phyloP scores from a whole-genome alignment of 1,284 basidiomycete genomes.

The Malassezia sp. region DNA sequence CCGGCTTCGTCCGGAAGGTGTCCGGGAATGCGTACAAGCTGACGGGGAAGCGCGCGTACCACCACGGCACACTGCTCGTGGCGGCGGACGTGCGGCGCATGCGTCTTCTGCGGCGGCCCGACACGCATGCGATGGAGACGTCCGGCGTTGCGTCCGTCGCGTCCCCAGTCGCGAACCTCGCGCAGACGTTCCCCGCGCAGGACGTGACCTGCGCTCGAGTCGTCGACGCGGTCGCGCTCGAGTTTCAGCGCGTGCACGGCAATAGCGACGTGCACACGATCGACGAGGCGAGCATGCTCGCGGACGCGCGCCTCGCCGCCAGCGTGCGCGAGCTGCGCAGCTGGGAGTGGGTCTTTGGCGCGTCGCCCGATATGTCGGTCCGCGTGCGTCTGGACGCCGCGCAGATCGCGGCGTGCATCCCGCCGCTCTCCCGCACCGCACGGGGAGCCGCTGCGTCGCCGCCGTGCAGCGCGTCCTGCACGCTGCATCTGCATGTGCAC shows the following conservation, averaged over 20 bases:
- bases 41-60: conserved; percentile 77
- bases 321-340: conserved; percentile 51
- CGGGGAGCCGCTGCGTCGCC: too few species aligned
- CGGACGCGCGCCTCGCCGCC: conserved; percentile 13
- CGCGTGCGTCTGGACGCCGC: background rate
- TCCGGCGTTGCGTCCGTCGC: conserved; percentile 83
- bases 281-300: conserved; percentile 16
- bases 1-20: conserved; percentile 54
- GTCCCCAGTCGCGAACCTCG: conserved; percentile 78
- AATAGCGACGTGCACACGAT: conserved; percentile 6
- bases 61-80: conserved; percentile 98
- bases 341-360: conserved; percentile 88
- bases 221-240: conserved; percentile 61
- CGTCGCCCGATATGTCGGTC: conserved; percentile 71
- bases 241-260: conserved; percentile 60
- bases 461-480: too few species aligned
- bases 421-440: too few species aligned
- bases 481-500: background rate
- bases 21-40: conserved; percentile 98
- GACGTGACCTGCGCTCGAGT: too few species aligned
- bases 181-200: conserved; percentile 51
- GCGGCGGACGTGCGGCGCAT: conserved; percentile 25
- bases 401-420: background rate
- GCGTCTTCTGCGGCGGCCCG: conserved; percentile 50
- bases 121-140: conserved; percentile 62